Percentiles rank a stretch among this genome's conserved stretches.
These are phyloP conservation scores for Jamesozyma hellenica DNA, from an alignment of 805 yeast genomes.

Conservation along the genomic window DNA sequence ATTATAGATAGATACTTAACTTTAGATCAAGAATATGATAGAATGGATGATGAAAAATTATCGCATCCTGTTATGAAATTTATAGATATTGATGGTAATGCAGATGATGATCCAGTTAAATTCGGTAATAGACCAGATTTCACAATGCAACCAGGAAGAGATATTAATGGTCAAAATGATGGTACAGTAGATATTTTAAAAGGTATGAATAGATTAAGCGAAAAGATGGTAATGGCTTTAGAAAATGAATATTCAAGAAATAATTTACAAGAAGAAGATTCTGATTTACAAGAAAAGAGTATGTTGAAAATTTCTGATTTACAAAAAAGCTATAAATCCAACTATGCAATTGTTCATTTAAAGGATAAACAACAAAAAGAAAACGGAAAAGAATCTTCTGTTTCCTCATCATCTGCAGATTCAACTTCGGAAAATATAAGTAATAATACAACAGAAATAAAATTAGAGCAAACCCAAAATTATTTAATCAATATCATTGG, in stretches of 20 bases:
- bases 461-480: constrained; percentile 12
- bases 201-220: constrained; percentile 82
- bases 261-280: constrained; percentile 30
- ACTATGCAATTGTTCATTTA: constrained; percentile 43
- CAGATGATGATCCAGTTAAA: constrained; percentile 65
- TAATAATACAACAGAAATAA: background rate
- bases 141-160: constrained; percentile 61
- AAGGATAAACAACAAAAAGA: constrained; percentile 5
- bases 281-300: constrained; percentile 31
- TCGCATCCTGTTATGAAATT: constrained; percentile 51
- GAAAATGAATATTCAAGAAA: constrained; percentile 35
- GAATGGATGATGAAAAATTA: constrained; percentile 34
- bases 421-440: background rate
- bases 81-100: constrained; percentile 72
- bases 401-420: constrained; percentile 7
- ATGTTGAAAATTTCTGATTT: constrained; percentile 45
- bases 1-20: constrained; percentile 76
- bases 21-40: constrained; percentile 50
- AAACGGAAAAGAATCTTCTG: background rate
- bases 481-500: constrained; percentile 13
- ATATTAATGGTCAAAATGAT: constrained; percentile 47
- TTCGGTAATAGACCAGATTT: constrained; percentile 78
- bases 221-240: constrained; percentile 59
- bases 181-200: constrained; percentile 61
- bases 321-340: constrained; percentile 37